Conservation (phyloP, 2,329 filamentous ascomycete genomes). For the Diaporthe sp. region DNA sequence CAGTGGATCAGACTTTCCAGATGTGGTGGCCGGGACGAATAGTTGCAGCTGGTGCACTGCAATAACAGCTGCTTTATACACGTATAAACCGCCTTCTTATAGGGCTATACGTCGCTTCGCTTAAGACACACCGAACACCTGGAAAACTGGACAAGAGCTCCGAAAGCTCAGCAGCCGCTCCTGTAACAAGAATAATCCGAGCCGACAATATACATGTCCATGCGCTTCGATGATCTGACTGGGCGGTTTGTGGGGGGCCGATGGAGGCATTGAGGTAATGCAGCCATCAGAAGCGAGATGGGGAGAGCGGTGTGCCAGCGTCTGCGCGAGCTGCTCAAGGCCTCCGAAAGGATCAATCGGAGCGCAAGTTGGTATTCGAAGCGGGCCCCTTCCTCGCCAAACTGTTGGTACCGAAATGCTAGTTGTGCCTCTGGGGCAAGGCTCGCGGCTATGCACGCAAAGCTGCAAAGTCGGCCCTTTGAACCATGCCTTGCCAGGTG, state of each 20-base stretch:
- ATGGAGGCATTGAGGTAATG: neutral
- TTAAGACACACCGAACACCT: slow-evolving; percentile 26
- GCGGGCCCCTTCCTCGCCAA: slow-evolving; percentile 7
- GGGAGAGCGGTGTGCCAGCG: slow-evolving; percentile 25
- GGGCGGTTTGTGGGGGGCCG: slow-evolving; percentile 18
- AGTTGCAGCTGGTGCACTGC: slow-evolving; percentile 32
- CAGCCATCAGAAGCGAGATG: slow-evolving; percentile 11
- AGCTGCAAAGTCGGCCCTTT: slow-evolving; percentile 10
- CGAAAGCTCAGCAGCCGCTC: neutral
- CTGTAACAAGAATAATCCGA: neutral
- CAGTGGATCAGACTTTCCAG: slow-evolving; percentile 24
- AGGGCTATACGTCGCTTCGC: slow-evolving; percentile 27
- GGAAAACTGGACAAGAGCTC: slow-evolving; percentile 22
- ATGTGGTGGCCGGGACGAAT: slow-evolving; percentile 32
- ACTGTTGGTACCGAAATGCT: slow-evolving; percentile 32
- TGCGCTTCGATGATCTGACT: slow-evolving; percentile 1
- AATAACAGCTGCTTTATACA: slow-evolving; percentile 36
- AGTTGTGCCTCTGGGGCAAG: slow-evolving; percentile 10
- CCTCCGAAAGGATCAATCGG: slow-evolving; percentile 14
- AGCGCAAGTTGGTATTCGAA: neutral
- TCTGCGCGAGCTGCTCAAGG: slow-evolving; percentile 23
- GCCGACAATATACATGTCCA: neutral
- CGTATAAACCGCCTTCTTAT: neutral
- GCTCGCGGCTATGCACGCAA: slow-evolving; percentile 25
- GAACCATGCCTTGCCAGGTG: neutral